Evolutionary conservation across 768 basidiomycete genomes (phyloP).

Genomic region (Hypsizygus marmoreus): DNA sequence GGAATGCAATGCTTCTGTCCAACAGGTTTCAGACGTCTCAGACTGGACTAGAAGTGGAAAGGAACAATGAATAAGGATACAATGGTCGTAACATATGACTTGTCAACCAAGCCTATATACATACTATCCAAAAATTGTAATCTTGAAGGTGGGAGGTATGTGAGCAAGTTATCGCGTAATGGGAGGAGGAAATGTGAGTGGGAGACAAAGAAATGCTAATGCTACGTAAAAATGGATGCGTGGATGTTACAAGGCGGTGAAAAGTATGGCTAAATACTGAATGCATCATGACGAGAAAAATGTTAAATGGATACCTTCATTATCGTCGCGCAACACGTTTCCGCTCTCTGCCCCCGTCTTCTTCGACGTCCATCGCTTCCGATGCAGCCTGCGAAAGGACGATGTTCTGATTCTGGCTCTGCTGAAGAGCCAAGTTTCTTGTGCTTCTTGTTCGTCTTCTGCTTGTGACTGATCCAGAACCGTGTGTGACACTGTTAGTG

Average conservation of each 20-base stretch:
- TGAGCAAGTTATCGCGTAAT: background rate
- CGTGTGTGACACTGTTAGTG: conserved; percentile 25
- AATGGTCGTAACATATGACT: background rate
- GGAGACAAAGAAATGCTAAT: background rate
- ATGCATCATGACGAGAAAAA: too few species aligned
- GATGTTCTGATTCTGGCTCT: conserved; percentile 40
- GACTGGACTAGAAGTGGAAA: too few species aligned
- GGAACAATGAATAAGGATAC: conserved; percentile 8
- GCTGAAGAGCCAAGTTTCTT: conserved; percentile 33
- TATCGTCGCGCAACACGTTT: conserved; percentile 72
- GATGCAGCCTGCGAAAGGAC: conserved; percentile 34
- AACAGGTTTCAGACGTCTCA: too few species aligned
- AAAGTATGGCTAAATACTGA: background rate
- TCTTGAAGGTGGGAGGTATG: background rate
- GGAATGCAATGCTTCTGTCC: too few species aligned
- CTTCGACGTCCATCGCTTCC: conserved; percentile 76
- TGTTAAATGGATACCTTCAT: too few species aligned
- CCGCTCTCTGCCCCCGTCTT: conserved; percentile 69
- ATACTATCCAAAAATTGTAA: conserved; percentile 1
- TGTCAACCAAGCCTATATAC: conserved; percentile 4
- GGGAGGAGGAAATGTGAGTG: background rate
- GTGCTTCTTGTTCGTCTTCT: conserved; percentile 61
- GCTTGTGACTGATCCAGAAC: conserved; percentile 21
- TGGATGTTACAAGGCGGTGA: background rate
- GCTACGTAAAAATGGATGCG: conserved; percentile 7